Evolutionary conservation across 371 early-diverging fungal species (phyloP), one percentile per base, ranked within the genome.

Genomic region (Syncephalastrum sp.): DNA sequence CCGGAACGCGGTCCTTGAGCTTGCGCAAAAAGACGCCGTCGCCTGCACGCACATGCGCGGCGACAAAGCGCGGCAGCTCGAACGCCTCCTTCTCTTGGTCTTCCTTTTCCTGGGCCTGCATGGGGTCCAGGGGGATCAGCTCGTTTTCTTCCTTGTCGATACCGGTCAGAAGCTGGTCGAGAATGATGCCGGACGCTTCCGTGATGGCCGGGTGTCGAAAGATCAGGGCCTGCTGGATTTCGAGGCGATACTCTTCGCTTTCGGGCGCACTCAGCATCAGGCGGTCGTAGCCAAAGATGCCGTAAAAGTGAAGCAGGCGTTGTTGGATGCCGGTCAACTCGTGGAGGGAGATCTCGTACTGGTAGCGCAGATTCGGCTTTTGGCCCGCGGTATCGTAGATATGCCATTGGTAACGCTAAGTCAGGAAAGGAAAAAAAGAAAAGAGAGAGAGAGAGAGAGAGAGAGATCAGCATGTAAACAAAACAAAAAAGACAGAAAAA

Each of bases 21-120:
- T 60, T 60, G 16, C 49, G 50, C 16, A 67, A 25, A 42, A 72
- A 72, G 4, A 65, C 60, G 44, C 68, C 74, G 44, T 69, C 69
- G 7, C 75, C 75, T 0, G 68, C 65, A 42, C 77, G 60, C 12
- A 71, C 54, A 51, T 77, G 77, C 33, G 69, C 67, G 23, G 72
- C 71, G 5, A 77, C 64, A 50, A 67, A 67, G 12, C 60, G 63
- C 15, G 68, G 68, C 14, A 57, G 47, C 19, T 47, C 49, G 47
- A 42, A 53, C 17, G 25, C 52, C 14, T 54, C 61, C 12, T 60
- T 33, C 25, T 61, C 56, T 12, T 45, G 41, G 17, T 53, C 47
- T 47, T 58, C 54, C 23, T 53, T 50, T 14, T 65, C 58, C 24
- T 60, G 56, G 5, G 66, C 66, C 25, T 61, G 61, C 13, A 49